A percentile compares a stretch with the other conserved stretches of the same genome.
Conservation (phyloP, 148 eudicot genomes). For the Gaultheria prostrata region DNA sequence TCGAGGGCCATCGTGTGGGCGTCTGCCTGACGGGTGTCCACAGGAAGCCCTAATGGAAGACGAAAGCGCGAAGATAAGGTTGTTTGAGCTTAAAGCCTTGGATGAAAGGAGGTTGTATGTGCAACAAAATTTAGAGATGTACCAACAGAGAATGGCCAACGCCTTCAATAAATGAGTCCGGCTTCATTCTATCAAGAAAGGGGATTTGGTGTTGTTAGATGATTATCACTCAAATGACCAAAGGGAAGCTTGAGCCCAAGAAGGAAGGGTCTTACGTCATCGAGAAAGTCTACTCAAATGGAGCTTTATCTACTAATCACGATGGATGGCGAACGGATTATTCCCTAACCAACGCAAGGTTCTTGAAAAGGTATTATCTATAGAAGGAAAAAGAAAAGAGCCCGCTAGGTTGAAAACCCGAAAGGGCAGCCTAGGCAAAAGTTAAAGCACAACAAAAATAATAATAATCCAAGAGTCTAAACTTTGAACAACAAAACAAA, state of each 20-base stretch:
- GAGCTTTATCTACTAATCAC: background rate
- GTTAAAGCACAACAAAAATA: too few relatives aligned
- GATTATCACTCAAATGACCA: background rate
- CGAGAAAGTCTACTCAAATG: background rate
- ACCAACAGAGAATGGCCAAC: constrained; percentile 9
- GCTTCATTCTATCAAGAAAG: background rate
- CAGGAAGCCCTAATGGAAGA: too few relatives aligned
- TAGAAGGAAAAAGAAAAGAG: too few relatives aligned
- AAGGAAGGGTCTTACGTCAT: constrained; percentile 5
- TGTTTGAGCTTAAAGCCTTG: background rate
- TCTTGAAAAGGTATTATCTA: too few relatives aligned
- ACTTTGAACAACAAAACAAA: too few relatives aligned
- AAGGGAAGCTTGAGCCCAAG: constrained; percentile 7
- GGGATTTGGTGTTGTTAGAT: background rate
- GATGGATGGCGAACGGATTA: too few relatives aligned
- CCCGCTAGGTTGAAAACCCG: too few relatives aligned
- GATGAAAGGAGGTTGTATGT: background rate
- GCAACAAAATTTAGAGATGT: constrained; percentile 3
- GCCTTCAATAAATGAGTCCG: background rate
- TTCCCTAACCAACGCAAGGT: too few relatives aligned
- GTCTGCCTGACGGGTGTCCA: too few relatives aligned
- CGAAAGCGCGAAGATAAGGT: background rate
- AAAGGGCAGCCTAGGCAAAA: too few relatives aligned
- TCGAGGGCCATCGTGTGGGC: too few relatives aligned
- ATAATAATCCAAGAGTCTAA: too few relatives aligned